Conservation (phyloP, 371 early-diverging fungal genomes). For the Mortierella sp. region DNA sequence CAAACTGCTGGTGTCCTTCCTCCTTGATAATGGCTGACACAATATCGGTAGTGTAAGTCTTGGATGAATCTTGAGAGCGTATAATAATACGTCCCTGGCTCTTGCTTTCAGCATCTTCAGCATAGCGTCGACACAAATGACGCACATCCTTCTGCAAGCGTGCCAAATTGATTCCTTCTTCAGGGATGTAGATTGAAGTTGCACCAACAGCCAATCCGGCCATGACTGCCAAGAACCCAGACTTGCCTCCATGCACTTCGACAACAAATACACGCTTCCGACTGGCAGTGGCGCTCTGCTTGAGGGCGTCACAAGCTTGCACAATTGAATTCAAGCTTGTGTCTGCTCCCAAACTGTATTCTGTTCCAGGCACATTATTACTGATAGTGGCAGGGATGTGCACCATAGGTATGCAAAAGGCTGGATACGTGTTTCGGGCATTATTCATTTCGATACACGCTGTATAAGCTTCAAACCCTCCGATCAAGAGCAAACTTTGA, state of each 20-base stretch:
- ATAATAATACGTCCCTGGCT: constrained; percentile 50
- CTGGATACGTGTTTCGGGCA: constrained; percentile 82
- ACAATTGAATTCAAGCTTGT: constrained; percentile 98
- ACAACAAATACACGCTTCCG: constrained; percentile 97
- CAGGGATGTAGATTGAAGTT: constrained; percentile 95
- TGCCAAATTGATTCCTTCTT: constrained; percentile 87
- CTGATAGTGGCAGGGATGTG: constrained; percentile 97
- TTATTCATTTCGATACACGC: constrained; percentile 80
- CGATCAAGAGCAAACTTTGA: constrained; percentile 92
- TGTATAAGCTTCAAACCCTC: constrained; percentile 96
- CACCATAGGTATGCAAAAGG: constrained; percentile 94
- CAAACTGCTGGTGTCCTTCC: constrained; percentile 95
- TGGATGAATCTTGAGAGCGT: constrained; percentile 80
- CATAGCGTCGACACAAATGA: constrained; percentile 84
- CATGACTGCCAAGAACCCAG: constrained; percentile 95
- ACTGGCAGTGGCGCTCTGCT: constrained; percentile 91
- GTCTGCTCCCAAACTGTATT: constrained; percentile 96
- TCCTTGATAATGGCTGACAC: constrained; percentile 90
- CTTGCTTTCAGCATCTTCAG: constrained; percentile 74
- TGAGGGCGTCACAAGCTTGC: constrained; percentile 94
- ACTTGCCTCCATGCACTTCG: constrained; percentile 98
- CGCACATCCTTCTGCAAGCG: constrained; percentile 86
- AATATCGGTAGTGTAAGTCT: constrained; percentile 93
- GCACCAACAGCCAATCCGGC: constrained; percentile 95
- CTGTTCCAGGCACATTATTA: constrained; percentile 99